A percentile compares a stretch with the other conserved stretches of the same genome.
Conservation (phyloP, 2,329 filamentous ascomycete genomes). For the Aspergillus quadricinctus region DNA sequence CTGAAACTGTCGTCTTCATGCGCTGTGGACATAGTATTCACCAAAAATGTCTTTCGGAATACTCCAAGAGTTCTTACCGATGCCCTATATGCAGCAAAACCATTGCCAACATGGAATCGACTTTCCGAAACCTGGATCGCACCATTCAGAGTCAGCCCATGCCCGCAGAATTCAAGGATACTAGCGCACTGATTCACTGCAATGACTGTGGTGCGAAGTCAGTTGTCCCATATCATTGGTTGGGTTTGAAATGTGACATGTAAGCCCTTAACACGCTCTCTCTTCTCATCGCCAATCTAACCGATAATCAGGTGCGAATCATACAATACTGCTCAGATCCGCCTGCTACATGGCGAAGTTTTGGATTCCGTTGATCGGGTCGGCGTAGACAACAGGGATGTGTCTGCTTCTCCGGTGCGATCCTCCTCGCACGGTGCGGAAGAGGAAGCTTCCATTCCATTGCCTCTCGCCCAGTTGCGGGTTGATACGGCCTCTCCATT, state of each 20-base stretch:
- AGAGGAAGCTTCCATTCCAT: slow-evolving; percentile 18
- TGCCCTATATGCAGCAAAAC: slow-evolving; percentile 96
- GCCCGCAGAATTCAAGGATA: slow-evolving; percentile 76
- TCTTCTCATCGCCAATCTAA: slow-evolving; percentile 7
- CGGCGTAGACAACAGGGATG: slow-evolving; percentile 13
- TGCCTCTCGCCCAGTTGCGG: slow-evolving; percentile 22
- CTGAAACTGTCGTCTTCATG: slow-evolving; percentile 86
- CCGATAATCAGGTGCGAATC: slow-evolving; percentile 38
- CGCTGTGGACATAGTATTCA: slow-evolving; percentile 95
- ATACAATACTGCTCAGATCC: slow-evolving; percentile 44
- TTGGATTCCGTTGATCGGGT: slow-evolving; percentile 22
- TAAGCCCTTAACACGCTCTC: slow-evolving; percentile 27
- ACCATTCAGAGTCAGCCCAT: slow-evolving; percentile 88
- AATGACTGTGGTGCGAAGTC: slow-evolving; percentile 92
- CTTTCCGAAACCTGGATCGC: slow-evolving; percentile 86
- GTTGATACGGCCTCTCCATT: slow-evolving; percentile 25
- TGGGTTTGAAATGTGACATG: slow-evolving; percentile 78
- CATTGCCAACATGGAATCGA: slow-evolving; percentile 93
- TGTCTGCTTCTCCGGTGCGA: slow-evolving; percentile 16
- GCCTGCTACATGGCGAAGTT: slow-evolving; percentile 32
- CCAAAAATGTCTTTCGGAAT: slow-evolving; percentile 78
- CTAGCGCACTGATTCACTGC: slow-evolving; percentile 78
- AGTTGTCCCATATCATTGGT: slow-evolving; percentile 86
- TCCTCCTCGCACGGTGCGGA: slow-evolving; percentile 26
- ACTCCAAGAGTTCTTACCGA: slow-evolving; percentile 87